Conservation (phyloP, 768 basidiomycete species). For the Thelephora aurantiotincta region DNA sequence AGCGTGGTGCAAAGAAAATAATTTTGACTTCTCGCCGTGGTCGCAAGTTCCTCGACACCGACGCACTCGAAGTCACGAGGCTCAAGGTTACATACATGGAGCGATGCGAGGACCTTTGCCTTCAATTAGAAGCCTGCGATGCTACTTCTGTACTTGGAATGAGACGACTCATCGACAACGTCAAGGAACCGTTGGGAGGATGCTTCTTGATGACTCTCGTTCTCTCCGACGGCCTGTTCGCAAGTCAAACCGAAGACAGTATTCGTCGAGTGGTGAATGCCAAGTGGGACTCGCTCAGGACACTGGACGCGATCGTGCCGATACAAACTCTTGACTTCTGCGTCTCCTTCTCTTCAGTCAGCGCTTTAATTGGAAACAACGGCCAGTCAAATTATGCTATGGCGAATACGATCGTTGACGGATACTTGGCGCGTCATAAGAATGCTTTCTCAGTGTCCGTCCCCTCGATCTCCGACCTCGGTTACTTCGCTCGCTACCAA, state of each 20-base stretch:
- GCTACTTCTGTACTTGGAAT: conserved; percentile 2
- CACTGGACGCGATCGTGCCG: conserved; percentile 1
- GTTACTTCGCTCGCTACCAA: not conserved
- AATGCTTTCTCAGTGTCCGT: conserved; percentile 4
- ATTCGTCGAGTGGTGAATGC: conserved; percentile 3
- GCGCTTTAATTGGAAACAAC: conserved; percentile 7
- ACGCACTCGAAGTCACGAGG: not conserved
- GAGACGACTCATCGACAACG: not conserved
- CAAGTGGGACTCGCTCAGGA: conserved; percentile 5
- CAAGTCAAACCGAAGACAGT: conserved; percentile 5
- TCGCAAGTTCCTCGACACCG: not conserved
- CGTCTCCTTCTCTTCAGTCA: conserved; percentile 10
- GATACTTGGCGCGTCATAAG: not conserved
- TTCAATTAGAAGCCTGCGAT: conserved; percentile 4
- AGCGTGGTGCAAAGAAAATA: conserved; percentile 9
- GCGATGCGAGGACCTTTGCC: conserved; percentile 1
- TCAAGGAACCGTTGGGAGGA: conserved; percentile 7
- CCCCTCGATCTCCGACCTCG: conserved; percentile 1
- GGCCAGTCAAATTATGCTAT: conserved; percentile 10
- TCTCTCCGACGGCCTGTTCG: conserved; percentile 7
- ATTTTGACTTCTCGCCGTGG: conserved; percentile 10
- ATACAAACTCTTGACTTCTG: conserved; percentile 8
- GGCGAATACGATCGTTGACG: conserved; percentile 7
- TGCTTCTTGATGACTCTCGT: conserved; percentile 8
- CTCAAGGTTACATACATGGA: conserved; percentile 6